Conservation (phyloP, 75 land plant genomes). For the Pseudotsuga menziesii region DNA sequence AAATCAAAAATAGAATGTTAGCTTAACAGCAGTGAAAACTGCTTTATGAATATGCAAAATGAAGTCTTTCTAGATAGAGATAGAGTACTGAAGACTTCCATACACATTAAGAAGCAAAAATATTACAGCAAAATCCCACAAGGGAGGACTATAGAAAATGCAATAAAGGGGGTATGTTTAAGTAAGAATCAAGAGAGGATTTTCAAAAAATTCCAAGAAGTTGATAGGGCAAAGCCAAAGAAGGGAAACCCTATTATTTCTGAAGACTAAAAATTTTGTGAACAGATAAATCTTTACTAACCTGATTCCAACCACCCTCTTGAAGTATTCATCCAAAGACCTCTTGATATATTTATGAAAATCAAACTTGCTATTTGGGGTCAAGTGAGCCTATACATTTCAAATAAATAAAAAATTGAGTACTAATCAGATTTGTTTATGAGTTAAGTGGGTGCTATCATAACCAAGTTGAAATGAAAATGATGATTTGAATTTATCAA, state of each 20-base stretch:
- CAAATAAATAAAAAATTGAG: neutral
- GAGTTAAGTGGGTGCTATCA: neutral
- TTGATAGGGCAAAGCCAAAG: neutral
- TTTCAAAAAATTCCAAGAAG: too few relatives aligned
- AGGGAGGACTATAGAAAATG: constrained; percentile 11
- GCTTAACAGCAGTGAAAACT: neutral
- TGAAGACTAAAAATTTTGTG: neutral
- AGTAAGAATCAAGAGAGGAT: too few relatives aligned
- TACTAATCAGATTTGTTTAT: neutral
- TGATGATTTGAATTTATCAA: neutral
- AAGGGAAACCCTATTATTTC: neutral
- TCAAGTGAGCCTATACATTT: constrained; percentile 33
- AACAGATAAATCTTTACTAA: constrained; percentile 4
- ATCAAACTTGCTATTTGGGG: constrained; percentile 30
- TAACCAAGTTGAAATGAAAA: too few relatives aligned
- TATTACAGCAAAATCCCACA: constrained; percentile 29
- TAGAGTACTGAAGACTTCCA: constrained; percentile 10
- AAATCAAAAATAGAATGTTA: neutral
- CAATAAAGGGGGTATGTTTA: neutral
- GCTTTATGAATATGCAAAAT: neutral
- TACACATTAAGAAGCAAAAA: constrained; percentile 29
- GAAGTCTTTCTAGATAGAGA: neutral
- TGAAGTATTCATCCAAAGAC: constrained; percentile 64
- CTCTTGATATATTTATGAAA: constrained; percentile 67
- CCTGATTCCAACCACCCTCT: constrained; percentile 82